Evolutionary conservation across 2,329 filamentous ascomycete species (phyloP), one percentile per base, ranked within the genome.

Genomic region (Pleochaeta shiraiana): DNA sequence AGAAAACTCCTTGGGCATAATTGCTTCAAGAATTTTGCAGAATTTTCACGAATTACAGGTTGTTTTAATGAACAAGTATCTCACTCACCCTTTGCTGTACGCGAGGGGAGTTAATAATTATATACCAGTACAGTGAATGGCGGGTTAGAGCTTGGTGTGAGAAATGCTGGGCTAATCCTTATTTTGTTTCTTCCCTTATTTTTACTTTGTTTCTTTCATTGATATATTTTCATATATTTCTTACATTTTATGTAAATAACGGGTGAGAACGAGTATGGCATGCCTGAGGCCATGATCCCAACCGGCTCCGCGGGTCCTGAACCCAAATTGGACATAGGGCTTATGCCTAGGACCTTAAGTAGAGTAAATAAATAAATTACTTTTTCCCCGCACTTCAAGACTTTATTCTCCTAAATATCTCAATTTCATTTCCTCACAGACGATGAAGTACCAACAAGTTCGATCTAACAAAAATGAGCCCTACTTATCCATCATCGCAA

Each of bases 121-220:
- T 4, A 57, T 57, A 26, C 53, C 24, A 57, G 11, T 14, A 57
- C 21, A 11, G 4, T 4, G 26, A 57, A 57, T 57, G 53, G 12
- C 53, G 53, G 53, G 4, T 28, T 57, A 57, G 53, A 57, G 24
- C 53, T 57, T 30, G 24, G 24, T 57, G 26, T 57, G 53, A 57
- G 53, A 57, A 57, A 57, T 57, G 53, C 53, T 57, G 53, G 28
- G 53, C 24, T 24, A 57, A 57, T 28, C 53, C 24, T 57, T 57
- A 28, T 57, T 57, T 57, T 57, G 53, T 57, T 57, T 57, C 24
- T 30, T 14, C 31, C 24, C 2, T 57, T 57, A 3, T 30, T 57
- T 57, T 57, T 30, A 11, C 28, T 3, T 30, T 57, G 11, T 57
- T 57, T 57, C 28, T 57, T 57, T 57, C 53, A 57, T 31, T 30